Percentiles rank a stretch among this genome's conserved stretches.
Evolutionary conservation across 805 yeast genomes (phyloP).

Genomic region (Candida methanosorbosa): DNA sequence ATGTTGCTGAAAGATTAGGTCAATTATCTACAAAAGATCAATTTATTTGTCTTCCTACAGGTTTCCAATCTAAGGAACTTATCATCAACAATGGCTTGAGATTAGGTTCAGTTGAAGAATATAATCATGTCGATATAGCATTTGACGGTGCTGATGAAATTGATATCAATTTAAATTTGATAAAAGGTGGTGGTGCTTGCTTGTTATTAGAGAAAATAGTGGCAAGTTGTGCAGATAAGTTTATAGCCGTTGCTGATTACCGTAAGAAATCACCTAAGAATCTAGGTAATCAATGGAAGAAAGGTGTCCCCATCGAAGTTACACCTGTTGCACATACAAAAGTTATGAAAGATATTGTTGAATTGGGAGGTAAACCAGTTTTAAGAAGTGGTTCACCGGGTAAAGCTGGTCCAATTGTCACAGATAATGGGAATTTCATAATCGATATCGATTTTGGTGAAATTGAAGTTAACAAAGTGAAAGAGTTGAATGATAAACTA

Average conservation of each 20-base stretch:
- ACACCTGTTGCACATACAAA: conserved; percentile 82
- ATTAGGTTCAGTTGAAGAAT: conserved; percentile 78
- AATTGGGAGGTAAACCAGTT: conserved; percentile 56
- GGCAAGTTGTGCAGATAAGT: conserved; percentile 69
- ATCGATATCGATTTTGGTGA: conserved; percentile 90
- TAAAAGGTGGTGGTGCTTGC: conserved; percentile 99
- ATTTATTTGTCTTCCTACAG: conserved; percentile 86
- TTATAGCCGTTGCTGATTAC: conserved; percentile 86
- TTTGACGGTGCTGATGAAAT: conserved; percentile 99
- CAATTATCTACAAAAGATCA: conserved; percentile 44
- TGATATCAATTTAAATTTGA: conserved; percentile 69
- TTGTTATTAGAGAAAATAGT: conserved; percentile 92
- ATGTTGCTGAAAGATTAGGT: conserved; percentile 90
- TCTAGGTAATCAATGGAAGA: conserved; percentile 75
- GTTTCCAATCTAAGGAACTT: conserved; percentile 86
- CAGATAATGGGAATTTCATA: conserved; percentile 90
- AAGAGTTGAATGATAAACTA: conserved; percentile 50
- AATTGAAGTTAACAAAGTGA: conserved; percentile 40
- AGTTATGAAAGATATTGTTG: conserved; percentile 53
- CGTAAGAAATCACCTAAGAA: conserved; percentile 62
- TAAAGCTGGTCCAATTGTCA: conserved; percentile 94
- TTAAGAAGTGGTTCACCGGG: conserved; percentile 83
- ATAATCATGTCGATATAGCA: conserved; percentile 77
- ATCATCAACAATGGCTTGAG: conserved; percentile 73
- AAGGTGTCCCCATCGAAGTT: conserved; percentile 93